phyloP scores from a whole-genome alignment of 192 early-diverging fungal species.

The Podila epicladia region DNA sequence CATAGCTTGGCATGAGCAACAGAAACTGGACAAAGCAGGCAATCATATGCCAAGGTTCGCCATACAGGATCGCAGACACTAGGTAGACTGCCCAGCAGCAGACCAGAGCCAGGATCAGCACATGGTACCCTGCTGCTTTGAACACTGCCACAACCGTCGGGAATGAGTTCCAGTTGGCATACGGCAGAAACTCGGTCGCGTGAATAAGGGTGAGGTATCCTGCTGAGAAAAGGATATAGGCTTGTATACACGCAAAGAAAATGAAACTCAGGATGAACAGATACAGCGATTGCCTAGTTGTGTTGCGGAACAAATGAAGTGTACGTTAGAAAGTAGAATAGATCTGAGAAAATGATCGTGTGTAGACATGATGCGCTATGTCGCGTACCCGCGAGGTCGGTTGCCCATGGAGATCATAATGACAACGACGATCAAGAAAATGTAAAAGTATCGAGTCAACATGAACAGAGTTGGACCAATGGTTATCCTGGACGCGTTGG shows the following conservation, averaged over 20 bases:
- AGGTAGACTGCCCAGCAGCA: slow-evolving; percentile 44
- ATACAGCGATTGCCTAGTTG: slow-evolving; percentile 37
- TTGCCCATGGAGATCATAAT: slow-evolving; percentile 53
- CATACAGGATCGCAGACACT: slow-evolving; percentile 27
- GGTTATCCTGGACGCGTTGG: slow-evolving; percentile 12
- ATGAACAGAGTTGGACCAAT: slow-evolving; percentile 32
- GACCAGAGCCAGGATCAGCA: slow-evolving; percentile 40
- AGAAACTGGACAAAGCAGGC: slow-evolving; percentile 46
- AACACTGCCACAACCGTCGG: slow-evolving; percentile 32
- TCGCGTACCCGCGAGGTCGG: slow-evolving; percentile 45
- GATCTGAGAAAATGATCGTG: not conserved
- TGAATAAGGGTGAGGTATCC: slow-evolving; percentile 44
- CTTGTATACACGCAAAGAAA: slow-evolving; percentile 48
- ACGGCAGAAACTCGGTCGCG: slow-evolving; percentile 38
- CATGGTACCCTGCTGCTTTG: slow-evolving; percentile 48
- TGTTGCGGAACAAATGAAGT: not conserved
- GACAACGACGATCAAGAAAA: slow-evolving; percentile 44
- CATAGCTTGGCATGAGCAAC: slow-evolving; percentile 38
- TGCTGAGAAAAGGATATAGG: slow-evolving; percentile 39
- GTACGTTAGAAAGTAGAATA: not conserved
- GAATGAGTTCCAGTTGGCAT: slow-evolving; percentile 38
- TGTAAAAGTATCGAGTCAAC: slow-evolving; percentile 40
- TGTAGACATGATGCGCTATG: not conserved
- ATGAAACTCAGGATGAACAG: slow-evolving; percentile 41
- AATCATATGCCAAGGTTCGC: slow-evolving; percentile 51